Percentiles rank a stretch among this genome's conserved stretches.
Conservation (phyloP, 129 eudicot species). For the Lactuca saligna region DNA sequence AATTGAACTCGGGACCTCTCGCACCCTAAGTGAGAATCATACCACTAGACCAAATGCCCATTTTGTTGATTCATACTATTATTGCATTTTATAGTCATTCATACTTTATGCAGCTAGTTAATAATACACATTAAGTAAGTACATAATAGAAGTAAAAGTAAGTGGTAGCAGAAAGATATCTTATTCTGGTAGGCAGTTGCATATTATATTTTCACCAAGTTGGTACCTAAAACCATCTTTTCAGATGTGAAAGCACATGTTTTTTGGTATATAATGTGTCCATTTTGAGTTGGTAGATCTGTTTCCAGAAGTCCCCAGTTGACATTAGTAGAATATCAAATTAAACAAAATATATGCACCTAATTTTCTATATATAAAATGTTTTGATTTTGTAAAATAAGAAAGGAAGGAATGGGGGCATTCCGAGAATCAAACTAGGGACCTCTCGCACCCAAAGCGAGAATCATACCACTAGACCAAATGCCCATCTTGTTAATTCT, state of each 20-base stretch:
- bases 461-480: conserved; percentile 99
- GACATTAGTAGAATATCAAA: no score
- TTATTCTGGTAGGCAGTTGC: conserved; percentile 7
- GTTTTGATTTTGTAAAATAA: no score
- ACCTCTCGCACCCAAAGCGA: conserved; percentile 99
- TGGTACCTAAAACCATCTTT: neutral
- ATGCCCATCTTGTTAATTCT: conserved; percentile 46
- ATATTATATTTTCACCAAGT: conserved; percentile 1
- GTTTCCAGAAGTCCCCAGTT: no score
- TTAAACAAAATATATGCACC: no score
- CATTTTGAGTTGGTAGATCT: no score
- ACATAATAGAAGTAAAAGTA: neutral
- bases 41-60: conserved; percentile 99
- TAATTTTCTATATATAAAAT: no score
- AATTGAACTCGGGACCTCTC: conserved; percentile 99
- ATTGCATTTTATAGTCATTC: neutral
- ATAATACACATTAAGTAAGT: no score
- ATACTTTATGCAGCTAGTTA: neutral
- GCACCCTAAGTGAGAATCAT: conserved; percentile 99
- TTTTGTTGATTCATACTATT: neutral
- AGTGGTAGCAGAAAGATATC: neutral
- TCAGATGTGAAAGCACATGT: neutral
- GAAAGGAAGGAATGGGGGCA: no score
- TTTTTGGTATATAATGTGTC: no score
- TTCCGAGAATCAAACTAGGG: conserved; percentile 99